Evolutionary conservation across 2,329 filamentous ascomycete genomes (phyloP), one percentile per base, ranked within the genome.

Genomic region (Colletotrichum incanum): DNA sequence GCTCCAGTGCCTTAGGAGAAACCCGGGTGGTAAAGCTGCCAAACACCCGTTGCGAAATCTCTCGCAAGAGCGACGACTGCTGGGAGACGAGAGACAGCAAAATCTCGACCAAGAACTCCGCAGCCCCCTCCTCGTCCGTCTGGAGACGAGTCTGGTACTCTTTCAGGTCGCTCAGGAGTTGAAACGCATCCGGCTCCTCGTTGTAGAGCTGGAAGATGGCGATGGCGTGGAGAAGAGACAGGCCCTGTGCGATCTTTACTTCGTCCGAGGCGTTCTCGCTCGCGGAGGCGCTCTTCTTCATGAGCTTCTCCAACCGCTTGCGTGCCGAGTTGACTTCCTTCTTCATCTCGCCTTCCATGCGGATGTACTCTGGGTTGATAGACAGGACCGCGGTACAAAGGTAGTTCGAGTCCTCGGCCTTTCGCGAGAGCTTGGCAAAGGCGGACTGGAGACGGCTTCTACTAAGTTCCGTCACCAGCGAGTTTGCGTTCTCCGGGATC

Each of bases 121-220:
- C 89, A 1, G 84, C 82, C 76, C 90, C 85, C 49, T 89, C 82
- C 74, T 90, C 86, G 0, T 83, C 82, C 62, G 87, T 84, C 75
- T 91, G 88, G 61, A 93, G 86, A 77, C 91, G 91, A 54, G 93
- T 87, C 71, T 92, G 93, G 80, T 93, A 95, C 71, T 92, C 86
- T 75, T 93, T 89, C n/a, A 98, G 86, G 76, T 98, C 96, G 65
- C 93, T 90, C 11, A 98, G 85, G 73, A 96, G 92, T 60, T 93
- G 91, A 28, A 98, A 89, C 0, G 95, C 94, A 78, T 98, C 96
- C 0, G 93, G 87, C 71, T 98, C 95, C 31, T 94, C 94, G 77
- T 96, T 95, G 83, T 98, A 98, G 11, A 98, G 88, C 80, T 98
- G 94, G 67, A 98, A 87, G 18, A 98, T 89, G 0, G 94, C 93